These are phyloP conservation scores for Fusarium sp. DNA, from an alignment of 2,329 filamentous ascomycete species.

Conservation along the genomic window DNA sequence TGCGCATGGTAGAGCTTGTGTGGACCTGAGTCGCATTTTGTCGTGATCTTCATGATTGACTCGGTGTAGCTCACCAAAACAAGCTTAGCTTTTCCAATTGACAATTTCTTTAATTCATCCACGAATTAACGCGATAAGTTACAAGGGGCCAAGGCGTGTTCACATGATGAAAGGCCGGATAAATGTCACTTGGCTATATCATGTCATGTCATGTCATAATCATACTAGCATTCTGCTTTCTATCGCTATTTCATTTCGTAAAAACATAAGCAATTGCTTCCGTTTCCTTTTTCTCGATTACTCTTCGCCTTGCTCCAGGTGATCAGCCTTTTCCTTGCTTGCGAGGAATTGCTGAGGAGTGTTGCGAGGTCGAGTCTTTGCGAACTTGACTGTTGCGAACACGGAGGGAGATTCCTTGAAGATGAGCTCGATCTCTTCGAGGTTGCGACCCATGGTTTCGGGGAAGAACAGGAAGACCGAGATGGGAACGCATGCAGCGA, in stretches of 20 bases:
- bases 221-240: constrained; percentile 20
- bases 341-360: constrained; percentile 22
- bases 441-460: constrained; percentile 46
- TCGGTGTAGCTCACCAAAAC: constrained; percentile 3
- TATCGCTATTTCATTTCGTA: constrained; percentile 6
- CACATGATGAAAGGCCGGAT: constrained; percentile 7
- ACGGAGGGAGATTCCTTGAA: constrained; percentile 34
- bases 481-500: constrained; percentile 55
- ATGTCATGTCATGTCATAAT: constrained; percentile 20
- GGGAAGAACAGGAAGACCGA: constrained; percentile 51
- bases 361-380: constrained; percentile 19
- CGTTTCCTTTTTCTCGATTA: neutral
- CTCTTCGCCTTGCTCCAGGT: constrained; percentile 11
- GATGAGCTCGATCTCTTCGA: constrained; percentile 44
- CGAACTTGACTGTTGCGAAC: constrained; percentile 30
- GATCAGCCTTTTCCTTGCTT: constrained; percentile 21
- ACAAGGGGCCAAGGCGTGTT: neutral
- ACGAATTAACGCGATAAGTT: neutral
- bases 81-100: constrained; percentile 1
- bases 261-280: constrained; percentile 14
- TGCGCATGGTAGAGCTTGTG: constrained; percentile 17
- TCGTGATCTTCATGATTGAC: constrained; percentile 1
- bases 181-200: constrained; percentile 5
- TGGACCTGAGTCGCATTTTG: constrained; percentile 15
- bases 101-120: constrained; percentile 15